Evolutionary conservation across 768 basidiomycete species (phyloP).

Genomic region (Mycena epipterygia): DNA sequence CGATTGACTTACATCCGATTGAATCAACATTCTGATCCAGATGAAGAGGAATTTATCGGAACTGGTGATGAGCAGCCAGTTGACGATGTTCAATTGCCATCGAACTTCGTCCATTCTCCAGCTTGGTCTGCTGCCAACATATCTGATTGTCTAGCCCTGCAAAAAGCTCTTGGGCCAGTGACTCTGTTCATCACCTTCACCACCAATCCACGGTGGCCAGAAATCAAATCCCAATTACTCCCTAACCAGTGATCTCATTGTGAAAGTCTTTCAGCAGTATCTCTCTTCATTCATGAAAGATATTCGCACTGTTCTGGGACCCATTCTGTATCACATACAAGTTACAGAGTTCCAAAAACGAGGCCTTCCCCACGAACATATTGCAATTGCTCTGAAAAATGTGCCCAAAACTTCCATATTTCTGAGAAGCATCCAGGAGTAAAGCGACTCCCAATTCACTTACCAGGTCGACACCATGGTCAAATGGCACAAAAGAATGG

Average conservation of each 20-base stretch:
- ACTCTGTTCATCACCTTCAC: neutral
- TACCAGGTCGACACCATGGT: no score
- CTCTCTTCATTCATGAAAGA: neutral
- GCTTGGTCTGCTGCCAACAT: no score
- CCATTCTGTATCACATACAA: no score
- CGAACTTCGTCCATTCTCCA: neutral
- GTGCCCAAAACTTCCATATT: neutral
- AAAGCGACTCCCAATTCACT: no score
- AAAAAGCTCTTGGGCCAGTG: neutral
- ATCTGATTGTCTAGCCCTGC: neutral
- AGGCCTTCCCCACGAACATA: no score
- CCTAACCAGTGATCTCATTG: neutral
- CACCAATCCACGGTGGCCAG: no score
- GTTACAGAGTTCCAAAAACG: no score
- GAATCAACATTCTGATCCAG: neutral
- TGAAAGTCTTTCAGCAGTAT: neutral
- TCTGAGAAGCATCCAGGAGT: no score
- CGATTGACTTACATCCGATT: neutral
- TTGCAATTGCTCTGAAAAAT: neutral
- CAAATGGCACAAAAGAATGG: no score
- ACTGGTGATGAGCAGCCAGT: neutral
- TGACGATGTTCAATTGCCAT: neutral
- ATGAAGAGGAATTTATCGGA: no score
- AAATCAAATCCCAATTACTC: neutral
- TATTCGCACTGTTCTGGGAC: no score